Conservation (phyloP, 352 stramenopile genomes). For the Phytophthora vignae region DNA sequence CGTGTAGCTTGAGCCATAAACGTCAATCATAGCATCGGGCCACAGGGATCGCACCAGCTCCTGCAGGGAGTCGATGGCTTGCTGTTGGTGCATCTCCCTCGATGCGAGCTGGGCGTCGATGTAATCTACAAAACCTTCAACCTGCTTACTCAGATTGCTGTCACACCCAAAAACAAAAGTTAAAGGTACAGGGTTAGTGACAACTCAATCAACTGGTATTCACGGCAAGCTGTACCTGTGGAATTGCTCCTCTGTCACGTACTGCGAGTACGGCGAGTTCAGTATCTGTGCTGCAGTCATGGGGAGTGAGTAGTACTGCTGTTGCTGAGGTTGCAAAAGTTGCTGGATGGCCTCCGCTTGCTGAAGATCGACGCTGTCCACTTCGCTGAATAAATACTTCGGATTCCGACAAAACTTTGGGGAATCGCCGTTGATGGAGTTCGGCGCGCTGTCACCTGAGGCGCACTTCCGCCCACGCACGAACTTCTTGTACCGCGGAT, state of each 20-base stretch:
- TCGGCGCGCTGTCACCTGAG: constrained; percentile 13
- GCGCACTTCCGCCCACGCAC: constrained; percentile 23
- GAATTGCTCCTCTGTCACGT: constrained; percentile 41
- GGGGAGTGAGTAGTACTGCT: constrained; percentile 18
- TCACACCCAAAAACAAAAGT: background rate
- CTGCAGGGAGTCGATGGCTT: constrained; percentile 59
- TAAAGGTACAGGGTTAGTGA: constrained; percentile 17
- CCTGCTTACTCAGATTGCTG: constrained; percentile 59
- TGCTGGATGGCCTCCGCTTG: constrained; percentile 22
- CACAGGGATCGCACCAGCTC: constrained; percentile 70
- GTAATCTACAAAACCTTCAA: constrained; percentile 60
- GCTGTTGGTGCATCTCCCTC: constrained; percentile 53
- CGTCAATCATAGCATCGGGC: constrained; percentile 91
- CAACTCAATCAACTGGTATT: background rate
- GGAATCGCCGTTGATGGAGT: constrained; percentile 13
- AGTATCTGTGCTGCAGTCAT: constrained; percentile 21
- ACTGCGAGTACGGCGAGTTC: constrained; percentile 28
- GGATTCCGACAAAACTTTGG: constrained; percentile 23
- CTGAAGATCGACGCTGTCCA: background rate
- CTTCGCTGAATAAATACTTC: constrained; percentile 40
- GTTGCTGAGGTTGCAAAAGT: constrained; percentile 21
- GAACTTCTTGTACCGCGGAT: constrained; percentile 29
- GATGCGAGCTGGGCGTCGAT: constrained; percentile 55
- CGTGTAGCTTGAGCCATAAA: constrained; percentile 97
- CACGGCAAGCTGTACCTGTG: constrained; percentile 35